These are phyloP conservation scores for Omphalotus olearius DNA, from an alignment of 1,284 basidiomycete species.

Conservation along the genomic window DNA sequence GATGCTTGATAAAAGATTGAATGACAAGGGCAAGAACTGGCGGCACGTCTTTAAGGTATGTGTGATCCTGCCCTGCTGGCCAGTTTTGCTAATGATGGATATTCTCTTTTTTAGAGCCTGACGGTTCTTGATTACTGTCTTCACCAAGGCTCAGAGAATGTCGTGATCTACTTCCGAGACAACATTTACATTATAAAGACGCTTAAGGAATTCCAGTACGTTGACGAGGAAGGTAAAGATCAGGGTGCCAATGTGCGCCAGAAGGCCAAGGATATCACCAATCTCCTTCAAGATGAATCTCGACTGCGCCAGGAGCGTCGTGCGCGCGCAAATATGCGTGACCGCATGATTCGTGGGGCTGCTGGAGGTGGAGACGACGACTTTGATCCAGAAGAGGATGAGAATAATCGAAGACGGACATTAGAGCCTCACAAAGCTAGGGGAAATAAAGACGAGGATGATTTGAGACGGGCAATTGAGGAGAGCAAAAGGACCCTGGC, in stretches of 20 bases:
- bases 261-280: constrained; percentile 99
- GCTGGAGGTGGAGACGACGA: constrained; percentile 41
- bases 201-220: constrained; percentile 96
- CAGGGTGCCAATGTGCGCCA: constrained; percentile 98
- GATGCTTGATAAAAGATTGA: constrained; percentile 98
- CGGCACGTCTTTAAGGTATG: constrained; percentile 96
- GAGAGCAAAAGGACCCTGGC: constrained; percentile 77
- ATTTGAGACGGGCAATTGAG: constrained; percentile 79
- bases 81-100: neutral
- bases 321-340: constrained; percentile 87
- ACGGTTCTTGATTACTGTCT: constrained; percentile 96
- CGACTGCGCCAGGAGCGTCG: constrained; percentile 85
- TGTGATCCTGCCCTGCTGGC: constrained; percentile 4
- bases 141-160: constrained; percentile 96
- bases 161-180: constrained; percentile 97
- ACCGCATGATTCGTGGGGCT: constrained; percentile 80
- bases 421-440: constrained; percentile 31
- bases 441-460: constrained; percentile 68
- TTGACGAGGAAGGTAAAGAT: constrained; percentile 96
- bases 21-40: constrained; percentile 99
- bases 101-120: constrained; percentile 59
- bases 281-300: constrained; percentile 87
- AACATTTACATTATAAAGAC: constrained; percentile 99
- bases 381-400: constrained; percentile 31
- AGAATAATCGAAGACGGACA: constrained; percentile 41